Base-by-base conservation (phyloP, 371 early-diverging fungal genomes). In the Mucor plumbeus region DNA sequence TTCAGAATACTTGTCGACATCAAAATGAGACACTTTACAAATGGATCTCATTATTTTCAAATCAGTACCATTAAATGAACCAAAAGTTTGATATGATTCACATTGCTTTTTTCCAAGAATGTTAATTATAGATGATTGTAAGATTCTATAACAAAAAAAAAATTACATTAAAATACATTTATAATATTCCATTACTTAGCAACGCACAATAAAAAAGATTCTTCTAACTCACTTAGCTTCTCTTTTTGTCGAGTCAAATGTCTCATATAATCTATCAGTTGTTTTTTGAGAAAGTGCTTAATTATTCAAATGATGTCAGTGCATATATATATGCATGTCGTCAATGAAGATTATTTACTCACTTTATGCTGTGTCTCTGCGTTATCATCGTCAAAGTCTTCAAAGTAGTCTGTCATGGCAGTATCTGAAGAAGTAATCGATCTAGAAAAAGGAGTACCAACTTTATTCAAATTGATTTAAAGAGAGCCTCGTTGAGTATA, bases 101-200 rank as follows among this genome's bases (percentile, higher is more conserved):
- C 56, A 47, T 39, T 65, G 65, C 26, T 58, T 59, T 11, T 50
- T 50, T 7, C 59, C 59, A 48, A 65, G 19, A n/a, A 59, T n/a
- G 26, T 65, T 59, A n/a, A 65, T 65, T 3, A 65, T 59, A 43
- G 43, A 64, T 10, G 57, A 33, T 3, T 43, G 9, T 3, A 39
- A 14, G 8, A 63, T 34, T 31, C 64, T 64, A 44, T 13, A 61
- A 2, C 9, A 11, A 19, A 15, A 2, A 59, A 21, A 40, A n/a
- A n/a, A n/a, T n/a, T 1, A 4, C 38, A 11, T 36, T 7, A 53
- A 35, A 15, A n/a, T 7, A 11, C 50, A 31, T 34, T 38, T 26
- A 5, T 5, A 4, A 1, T 14, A n/a, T 21, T 39, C 2, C 31
- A 40, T 15, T 39, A 0, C 15, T 3, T 63, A 8, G 15, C 35